Conservation (phyloP, 2,329 filamentous ascomycete genomes). For the Mariannaea elegans region DNA sequence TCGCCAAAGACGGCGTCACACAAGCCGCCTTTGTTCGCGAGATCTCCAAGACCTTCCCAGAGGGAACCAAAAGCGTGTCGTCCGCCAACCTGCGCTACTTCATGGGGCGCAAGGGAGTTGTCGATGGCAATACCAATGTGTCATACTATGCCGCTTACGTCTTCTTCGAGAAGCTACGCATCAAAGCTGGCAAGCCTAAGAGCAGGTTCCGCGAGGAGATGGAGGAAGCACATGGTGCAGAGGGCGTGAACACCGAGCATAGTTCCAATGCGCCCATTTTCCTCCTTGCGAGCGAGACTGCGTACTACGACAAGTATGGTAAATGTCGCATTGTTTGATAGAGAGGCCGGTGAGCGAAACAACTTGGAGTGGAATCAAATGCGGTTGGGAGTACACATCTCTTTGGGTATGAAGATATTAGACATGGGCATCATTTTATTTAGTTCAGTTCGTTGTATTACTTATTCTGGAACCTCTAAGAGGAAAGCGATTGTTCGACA, state of each 20-base stretch:
- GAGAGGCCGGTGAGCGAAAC: not conserved
- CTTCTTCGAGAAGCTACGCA: constrained; percentile 66
- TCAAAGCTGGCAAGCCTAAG: constrained; percentile 62
- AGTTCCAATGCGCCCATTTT: constrained; percentile 21
- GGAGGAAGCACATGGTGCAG: constrained; percentile 49
- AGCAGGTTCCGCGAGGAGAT: constrained; percentile 59
- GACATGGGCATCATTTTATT: too few species aligned
- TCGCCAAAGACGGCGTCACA: constrained; percentile 55
- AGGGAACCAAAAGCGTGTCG: constrained; percentile 48
- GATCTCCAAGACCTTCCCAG: constrained; percentile 52
- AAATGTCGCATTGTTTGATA: constrained; percentile 17
- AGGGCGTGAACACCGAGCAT: constrained; percentile 38
- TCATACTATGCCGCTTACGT: constrained; percentile 65
- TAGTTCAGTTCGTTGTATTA: too few species aligned
- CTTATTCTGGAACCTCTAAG: too few species aligned
- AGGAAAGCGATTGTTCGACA: too few species aligned
- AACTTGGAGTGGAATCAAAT: not conserved
- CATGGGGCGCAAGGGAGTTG: constrained; percentile 57
- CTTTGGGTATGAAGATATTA: too few species aligned
- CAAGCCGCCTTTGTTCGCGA: constrained; percentile 62
- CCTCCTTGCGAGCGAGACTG: constrained; percentile 16
- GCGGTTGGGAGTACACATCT: too few species aligned
- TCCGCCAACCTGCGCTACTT: constrained; percentile 58
- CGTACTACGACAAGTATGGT: constrained; percentile 34
- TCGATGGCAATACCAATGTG: constrained; percentile 56